Conservation (phyloP, 2,329 filamentous ascomycete genomes). For the Neurospora sp. region DNA sequence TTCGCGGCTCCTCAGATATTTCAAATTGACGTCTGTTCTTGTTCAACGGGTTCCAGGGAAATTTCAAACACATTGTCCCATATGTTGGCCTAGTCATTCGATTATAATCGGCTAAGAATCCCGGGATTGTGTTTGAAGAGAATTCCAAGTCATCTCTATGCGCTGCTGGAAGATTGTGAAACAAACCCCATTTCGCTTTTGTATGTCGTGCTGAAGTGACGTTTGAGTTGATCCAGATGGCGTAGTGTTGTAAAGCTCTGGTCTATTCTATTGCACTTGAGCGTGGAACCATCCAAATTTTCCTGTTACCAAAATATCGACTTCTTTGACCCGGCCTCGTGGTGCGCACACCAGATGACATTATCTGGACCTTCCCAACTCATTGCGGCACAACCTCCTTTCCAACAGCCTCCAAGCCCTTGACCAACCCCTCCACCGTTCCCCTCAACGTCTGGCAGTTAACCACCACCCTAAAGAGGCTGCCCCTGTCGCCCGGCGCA, state of each 20-base stretch:
- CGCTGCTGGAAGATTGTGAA: no score
- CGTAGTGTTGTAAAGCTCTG: no score
- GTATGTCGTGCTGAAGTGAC: no score
- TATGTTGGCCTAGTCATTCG: background rate
- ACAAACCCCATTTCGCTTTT: no score
- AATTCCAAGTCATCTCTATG: no score
- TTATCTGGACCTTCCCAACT: background rate
- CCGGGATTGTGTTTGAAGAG: no score
- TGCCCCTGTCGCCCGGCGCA: constrained; percentile 44
- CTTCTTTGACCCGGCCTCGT: background rate
- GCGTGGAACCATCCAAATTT: background rate
- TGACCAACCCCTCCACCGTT: constrained; percentile 44
- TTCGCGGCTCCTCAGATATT: background rate
- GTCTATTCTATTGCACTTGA: background rate
- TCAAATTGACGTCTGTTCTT: background rate
- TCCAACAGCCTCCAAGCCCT: constrained; percentile 40
- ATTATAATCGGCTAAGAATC: no score
- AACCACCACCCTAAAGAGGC: constrained; percentile 50
- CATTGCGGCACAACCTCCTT: constrained; percentile 14
- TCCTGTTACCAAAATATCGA: background rate
- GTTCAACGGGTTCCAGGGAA: background rate
- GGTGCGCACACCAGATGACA: no score
- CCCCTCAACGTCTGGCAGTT: constrained; percentile 43
- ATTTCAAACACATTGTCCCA: background rate
- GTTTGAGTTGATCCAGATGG: no score